Evolutionary conservation across 192 early-diverging fungal genomes (phyloP), one percentile per base, ranked within the genome.

Genomic region (Coemansia sp.): DNA sequence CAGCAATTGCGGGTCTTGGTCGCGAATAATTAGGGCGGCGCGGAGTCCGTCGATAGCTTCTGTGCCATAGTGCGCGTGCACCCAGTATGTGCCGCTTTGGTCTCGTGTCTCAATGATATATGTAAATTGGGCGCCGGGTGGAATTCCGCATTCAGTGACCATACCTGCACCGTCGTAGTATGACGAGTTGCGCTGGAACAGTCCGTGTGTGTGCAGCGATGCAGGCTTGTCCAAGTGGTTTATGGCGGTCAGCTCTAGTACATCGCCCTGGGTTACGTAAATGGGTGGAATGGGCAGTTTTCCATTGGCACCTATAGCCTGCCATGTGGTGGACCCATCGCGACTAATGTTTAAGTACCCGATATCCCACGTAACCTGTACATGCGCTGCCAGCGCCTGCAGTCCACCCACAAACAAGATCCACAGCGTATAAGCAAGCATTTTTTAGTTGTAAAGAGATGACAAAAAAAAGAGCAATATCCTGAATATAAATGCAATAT

Each of bases 1-100:
- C 5, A 47, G 45, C 1, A 4, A 12, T 41, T 41, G 2, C 7
- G 29, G 9, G 41, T 43, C 19, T 50, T n/a, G 17, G 27, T 86
- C 80, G 53, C 85, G 72, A 56, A 93, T 77, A 52, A 91, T 81
- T 22, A 93, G 50, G 5, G 92, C 81, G 0, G 80, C 75, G 54
- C 87, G 86, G 49, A 92, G 74, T 39, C 92, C 92, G 61, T 94
- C 92, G n/a, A 89, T 85, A 65, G 91, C 92, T 69, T 94, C 89
- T 32, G 75, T 83, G 38, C 65, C 62, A 57, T 66, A 75, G 67
- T 93, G 92, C 24, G 83, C 80, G 62, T 93, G 92, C 35, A 89
- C 78, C 93, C 93, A 95, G 77, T 84, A 93, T 22, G 90, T 92
- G 29, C 93, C 93, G 23, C 82, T 66, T 67, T 95, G 89, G 48